Evolutionary conservation across 768 basidiomycete genomes (phyloP).

Genomic region (Stropharia rugosoannulata): DNA sequence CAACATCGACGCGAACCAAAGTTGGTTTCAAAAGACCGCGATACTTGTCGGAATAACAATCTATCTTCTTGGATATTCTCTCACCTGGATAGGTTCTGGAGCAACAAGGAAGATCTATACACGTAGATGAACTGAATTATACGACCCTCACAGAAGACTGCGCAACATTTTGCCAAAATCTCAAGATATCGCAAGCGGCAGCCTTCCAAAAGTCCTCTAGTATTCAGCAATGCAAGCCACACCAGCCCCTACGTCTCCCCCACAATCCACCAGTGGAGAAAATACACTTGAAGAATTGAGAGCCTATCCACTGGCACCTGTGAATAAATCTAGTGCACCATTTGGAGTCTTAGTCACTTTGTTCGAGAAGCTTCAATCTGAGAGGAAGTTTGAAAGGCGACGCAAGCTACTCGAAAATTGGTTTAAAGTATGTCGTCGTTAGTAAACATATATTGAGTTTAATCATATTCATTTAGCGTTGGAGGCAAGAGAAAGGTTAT

Average conservation of each 20-base stretch:
- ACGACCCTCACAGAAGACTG: too few relatives aligned
- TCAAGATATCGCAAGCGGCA: too few relatives aligned
- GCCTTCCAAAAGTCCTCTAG: background rate
- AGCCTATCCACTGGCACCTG: conserved; percentile 54
- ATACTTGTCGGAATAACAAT: too few relatives aligned
- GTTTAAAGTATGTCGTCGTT: conserved; percentile 65
- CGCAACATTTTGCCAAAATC: too few relatives aligned
- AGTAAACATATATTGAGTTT: background rate
- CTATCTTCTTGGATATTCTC: too few relatives aligned
- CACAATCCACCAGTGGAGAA: conserved; percentile 39
- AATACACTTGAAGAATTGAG: conserved; percentile 28
- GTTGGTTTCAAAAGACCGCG: too few relatives aligned
- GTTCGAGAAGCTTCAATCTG: conserved; percentile 72
- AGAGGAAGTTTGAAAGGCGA: conserved; percentile 73
- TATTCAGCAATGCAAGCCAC: conserved; percentile 59
- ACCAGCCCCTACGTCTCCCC: conserved; percentile 62
- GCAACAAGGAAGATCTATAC: too few relatives aligned
- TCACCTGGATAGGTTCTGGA: too few relatives aligned
- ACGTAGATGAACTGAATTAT: too few relatives aligned
- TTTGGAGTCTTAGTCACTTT: conserved; percentile 67
- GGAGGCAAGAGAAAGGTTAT: conserved; percentile 82
- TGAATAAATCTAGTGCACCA: conserved; percentile 67
- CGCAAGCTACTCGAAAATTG: conserved; percentile 69
- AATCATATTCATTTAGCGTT: conserved; percentile 51
- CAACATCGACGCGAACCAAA: too few relatives aligned